Conservation (phyloP, 345 rosid species). For the Eucalyptus pauciflora region DNA sequence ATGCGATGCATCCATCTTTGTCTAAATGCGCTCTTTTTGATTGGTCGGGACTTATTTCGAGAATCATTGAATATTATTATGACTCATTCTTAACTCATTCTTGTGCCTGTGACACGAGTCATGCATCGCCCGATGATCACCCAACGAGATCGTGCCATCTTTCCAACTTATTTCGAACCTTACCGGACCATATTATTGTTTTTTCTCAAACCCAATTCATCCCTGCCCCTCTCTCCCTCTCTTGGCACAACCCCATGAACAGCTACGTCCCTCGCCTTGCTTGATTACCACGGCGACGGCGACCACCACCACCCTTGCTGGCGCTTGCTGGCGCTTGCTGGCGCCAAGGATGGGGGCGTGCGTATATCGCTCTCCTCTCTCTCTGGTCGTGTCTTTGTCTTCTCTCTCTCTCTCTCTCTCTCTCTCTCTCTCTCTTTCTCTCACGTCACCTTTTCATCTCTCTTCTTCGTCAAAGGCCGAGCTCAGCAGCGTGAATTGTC, state of each 20-base stretch:
- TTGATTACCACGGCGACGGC: neutral
- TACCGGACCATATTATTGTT: neutral
- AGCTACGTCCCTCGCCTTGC: neutral
- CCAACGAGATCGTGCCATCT: neutral
- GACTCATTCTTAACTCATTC: too few species aligned
- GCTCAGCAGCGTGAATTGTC: neutral
- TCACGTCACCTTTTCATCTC: neutral
- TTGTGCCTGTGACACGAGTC: accelerated
- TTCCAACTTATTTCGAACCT: neutral
- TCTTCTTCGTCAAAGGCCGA: neutral
- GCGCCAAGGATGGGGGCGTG: neutral
- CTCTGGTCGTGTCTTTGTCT: too few species aligned
- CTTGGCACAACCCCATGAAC: neutral
- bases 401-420: neutral
- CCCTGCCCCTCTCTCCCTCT: neutral
- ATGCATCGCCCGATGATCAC: too few species aligned
- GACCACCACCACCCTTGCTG: neutral
- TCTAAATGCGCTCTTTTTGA: accelerated
- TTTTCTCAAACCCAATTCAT: neutral
- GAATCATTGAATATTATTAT: too few species aligned
- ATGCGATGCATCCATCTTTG: accelerated
- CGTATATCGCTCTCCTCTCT: too few species aligned
- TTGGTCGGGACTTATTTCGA: accelerated
- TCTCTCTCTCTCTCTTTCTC: neutral
- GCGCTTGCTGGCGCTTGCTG: neutral